These are phyloP conservation scores for Boechera stricta DNA, from an alignment of 345 rosid genomes.

Conservation along the genomic window DNA sequence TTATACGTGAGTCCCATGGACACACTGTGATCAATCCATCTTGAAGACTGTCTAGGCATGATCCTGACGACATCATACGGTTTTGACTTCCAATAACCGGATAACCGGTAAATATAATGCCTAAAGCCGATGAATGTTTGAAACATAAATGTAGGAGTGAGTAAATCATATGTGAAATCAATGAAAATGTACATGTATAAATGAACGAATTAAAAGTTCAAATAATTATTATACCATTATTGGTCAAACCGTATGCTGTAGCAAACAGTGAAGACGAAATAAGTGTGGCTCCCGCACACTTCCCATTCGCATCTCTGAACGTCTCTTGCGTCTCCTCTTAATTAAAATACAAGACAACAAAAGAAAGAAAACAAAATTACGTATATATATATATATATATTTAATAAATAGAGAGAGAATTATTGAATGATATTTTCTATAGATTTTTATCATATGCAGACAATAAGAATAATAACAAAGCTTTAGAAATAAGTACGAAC, in stretches of 20 bases:
- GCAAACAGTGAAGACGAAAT: slow-evolving; percentile 43
- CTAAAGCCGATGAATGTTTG: slow-evolving; percentile 36
- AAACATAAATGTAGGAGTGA: not conserved
- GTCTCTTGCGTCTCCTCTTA: slow-evolving; percentile 65
- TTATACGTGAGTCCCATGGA: slow-evolving; percentile 77
- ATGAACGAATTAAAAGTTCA: not conserved
- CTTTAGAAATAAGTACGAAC: slow-evolving; percentile 33
- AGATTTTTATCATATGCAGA: not conserved
- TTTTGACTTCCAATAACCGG: slow-evolving; percentile 80
- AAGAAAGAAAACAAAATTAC: not conserved
- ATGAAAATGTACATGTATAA: not conserved
- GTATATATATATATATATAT: not conserved
- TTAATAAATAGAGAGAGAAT: not conserved
- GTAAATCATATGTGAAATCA: not conserved
- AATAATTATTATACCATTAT: slow-evolving; percentile 52
- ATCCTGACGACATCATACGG: slow-evolving; percentile 77
- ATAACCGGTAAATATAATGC: slow-evolving; percentile 63
- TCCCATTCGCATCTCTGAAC: slow-evolving; percentile 47
- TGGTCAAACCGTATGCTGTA: slow-evolving; percentile 61
- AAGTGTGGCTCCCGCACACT: slow-evolving; percentile 48
- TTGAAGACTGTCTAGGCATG: slow-evolving; percentile 70
- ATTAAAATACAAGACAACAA: not conserved
- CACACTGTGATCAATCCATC: slow-evolving; percentile 67
- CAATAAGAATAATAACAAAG: not conserved
- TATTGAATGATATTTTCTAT: not conserved